Base-by-base conservation (phyloP, 176 grass and related monocot species). In the Zea luxurians region DNA sequence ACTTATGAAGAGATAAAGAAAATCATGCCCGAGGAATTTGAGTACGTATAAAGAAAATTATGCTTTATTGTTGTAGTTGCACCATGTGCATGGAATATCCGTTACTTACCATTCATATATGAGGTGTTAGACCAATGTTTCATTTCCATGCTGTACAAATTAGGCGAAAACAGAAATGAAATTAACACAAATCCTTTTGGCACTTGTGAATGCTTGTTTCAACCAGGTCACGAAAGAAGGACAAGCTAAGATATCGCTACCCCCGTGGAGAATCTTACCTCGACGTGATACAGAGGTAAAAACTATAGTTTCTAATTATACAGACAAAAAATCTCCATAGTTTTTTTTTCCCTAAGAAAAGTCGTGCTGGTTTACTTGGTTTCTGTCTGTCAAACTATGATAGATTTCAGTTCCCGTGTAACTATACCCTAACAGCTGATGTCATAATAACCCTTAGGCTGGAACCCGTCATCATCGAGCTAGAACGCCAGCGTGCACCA, bases 1-100 rank as follows among this genome's bases (percentile, higher is more conserved):
- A 95, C 96, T 7, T 99, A 99, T 82, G 96, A 99, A 87, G 96
- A 99, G 78, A 95, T 99, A 60, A 95, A 95, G 83, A 99, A 89
- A 90, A 83, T 85, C 70, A 99, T 99, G 96, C 96, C 89, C 3
- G 96, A 93, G 80, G 92, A 95, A 85, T 95, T 84, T 74, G 96
- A 95, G 96, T 99, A 92, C 44, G 96, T 86, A 63, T 73, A 48
- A 40, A 71, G 57, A 55, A 71, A 63, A 55, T 70, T 2, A 49
- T 84, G 27, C 27, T 70, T 47, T 38, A 85, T 76, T 85, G 15
- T 27, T 27, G 27, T 27, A 27, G 27, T 27, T 27, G 20, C 76
- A 77, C 79, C 18, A 64, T 48, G 69, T 41, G 13, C 54, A 71
- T 50, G 21, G 10, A 27, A 79, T 10, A 46, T 70, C 41, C 8